phyloP scores from a whole-genome alignment of 306 rosid species.

The Vicia villosa region DNA sequence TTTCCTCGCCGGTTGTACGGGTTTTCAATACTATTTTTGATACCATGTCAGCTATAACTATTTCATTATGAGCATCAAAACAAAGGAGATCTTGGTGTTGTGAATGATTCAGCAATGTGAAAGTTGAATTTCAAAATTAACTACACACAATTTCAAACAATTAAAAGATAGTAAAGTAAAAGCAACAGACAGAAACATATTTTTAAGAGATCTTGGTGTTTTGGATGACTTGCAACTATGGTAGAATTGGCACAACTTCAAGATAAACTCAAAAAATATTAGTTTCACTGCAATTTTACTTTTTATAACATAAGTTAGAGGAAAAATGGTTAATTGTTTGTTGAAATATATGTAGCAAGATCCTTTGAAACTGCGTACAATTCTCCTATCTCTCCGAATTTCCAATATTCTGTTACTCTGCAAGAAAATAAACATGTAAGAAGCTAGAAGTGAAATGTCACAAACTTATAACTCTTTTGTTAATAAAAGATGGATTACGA shows the following conservation, averaged over 20 bases:
- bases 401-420: constrained; percentile 98
- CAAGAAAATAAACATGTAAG: constrained; percentile 35
- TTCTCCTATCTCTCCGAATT: constrained; percentile 91
- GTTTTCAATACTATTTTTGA: too few species aligned
- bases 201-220: constrained; percentile 57
- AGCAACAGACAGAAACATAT: background rate
- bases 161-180: constrained; percentile 3
- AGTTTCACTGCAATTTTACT: constrained; percentile 22
- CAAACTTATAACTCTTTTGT: background rate
- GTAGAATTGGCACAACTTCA: too few species aligned
- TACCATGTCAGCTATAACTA: too few species aligned
- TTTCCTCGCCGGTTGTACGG: too few species aligned
- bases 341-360: constrained; percentile 82
- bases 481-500: background rate
- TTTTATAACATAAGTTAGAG: constrained; percentile 1
- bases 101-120: constrained; percentile 82
- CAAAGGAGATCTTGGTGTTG: too few species aligned
- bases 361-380: constrained; percentile 92
- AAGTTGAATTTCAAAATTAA: constrained; percentile 20
- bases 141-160: background rate
- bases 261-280: constrained; percentile 6
- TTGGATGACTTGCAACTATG: constrained; percentile 79
- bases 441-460: constrained; percentile 34
- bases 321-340: constrained; percentile 64
- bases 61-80: too few species aligned